Evolutionary conservation across 164 flowering plant species (phyloP).

Genomic region (Platanus orientalis): DNA sequence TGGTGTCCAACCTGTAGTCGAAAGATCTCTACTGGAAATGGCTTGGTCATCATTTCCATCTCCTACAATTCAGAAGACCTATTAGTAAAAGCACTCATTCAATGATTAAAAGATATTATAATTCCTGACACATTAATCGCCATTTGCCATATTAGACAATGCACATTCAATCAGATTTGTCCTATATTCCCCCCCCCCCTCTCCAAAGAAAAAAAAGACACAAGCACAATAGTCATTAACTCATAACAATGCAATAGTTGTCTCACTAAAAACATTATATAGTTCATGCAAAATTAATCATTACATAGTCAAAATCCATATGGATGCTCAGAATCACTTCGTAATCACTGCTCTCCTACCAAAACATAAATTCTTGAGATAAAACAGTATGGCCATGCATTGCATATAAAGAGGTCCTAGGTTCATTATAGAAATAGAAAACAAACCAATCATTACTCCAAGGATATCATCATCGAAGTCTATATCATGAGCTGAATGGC

Average conservation of each 20-base stretch:
- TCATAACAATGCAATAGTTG: no score
- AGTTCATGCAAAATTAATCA: no score
- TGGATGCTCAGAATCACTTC: no score
- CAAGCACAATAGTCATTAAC: no score
- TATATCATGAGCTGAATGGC: neutral
- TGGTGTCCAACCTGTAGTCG: conserved; percentile 22
- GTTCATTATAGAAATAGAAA: neutral
- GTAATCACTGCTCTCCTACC: no score
- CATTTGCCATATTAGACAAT: neutral
- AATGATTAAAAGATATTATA: neutral
- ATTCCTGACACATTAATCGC: neutral
- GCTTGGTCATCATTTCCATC: conserved; percentile 21
- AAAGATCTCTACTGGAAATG: neutral
- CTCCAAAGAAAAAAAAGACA: neutral
- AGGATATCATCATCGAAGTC: neutral
- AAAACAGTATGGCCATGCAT: neutral
- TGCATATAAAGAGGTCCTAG: neutral
- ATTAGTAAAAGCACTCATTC: neutral
- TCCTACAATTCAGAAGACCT: conserved; percentile 11
- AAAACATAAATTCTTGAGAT: no score
- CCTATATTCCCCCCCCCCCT: neutral
- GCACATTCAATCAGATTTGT: neutral
- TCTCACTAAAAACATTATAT: no score
- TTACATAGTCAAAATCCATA: no score
- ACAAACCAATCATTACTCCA: neutral